Base-by-base conservation (phyloP, 176 grass and related monocot genomes). In the maize (Zea mays) region DNA sequence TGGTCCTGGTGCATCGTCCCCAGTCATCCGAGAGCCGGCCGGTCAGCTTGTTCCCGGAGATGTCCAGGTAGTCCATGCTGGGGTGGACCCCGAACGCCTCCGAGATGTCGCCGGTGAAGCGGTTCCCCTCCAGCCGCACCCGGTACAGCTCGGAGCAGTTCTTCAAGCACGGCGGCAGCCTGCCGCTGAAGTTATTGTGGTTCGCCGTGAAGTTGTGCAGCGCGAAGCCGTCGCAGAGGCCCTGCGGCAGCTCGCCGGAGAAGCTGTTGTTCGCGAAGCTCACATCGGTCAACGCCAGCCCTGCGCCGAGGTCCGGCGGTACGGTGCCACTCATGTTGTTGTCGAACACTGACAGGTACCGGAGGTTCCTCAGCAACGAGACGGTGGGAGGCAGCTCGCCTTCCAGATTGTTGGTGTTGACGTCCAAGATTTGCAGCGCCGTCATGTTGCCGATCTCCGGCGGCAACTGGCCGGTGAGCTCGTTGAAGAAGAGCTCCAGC, bases 11-110 rank as follows among this genome's bases (percentile, higher is more conserved):
- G 67, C 90, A 99, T 60, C 82, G 10, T 4, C 92, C 88, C 96
- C 96, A 99, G 27, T 86, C 80, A n/a, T 67, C 61, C 0, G 95
- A 98, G 5, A 98, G 78, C 51, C 47, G 39, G n/a, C 91, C 95
- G 4, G 85, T 90, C 49, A 98, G 62, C 44, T 82, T 59, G 85
- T 65, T 98, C 10, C 85, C 80, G 2, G 85, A 85, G 42, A 98
- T 62, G 69, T 92, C 91, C 71, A 98, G 33, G 85, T 91, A 91
- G 17, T 6, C 33, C 70, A 97, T 65, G 1, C 1, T 12, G 45
- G 84, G 86, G 58, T 97, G 94, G 9, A 90, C 75, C 6, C 91
- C 91, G 40, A 97, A 97, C 15, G 65, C 91, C 63, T 90, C 82
- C 19, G 86, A 85, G 67, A 97, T 87, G 72, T 97, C 86, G 2